phyloP scores from a whole-genome alignment of 805 yeast genomes.

The Komagataella phaffii region DNA sequence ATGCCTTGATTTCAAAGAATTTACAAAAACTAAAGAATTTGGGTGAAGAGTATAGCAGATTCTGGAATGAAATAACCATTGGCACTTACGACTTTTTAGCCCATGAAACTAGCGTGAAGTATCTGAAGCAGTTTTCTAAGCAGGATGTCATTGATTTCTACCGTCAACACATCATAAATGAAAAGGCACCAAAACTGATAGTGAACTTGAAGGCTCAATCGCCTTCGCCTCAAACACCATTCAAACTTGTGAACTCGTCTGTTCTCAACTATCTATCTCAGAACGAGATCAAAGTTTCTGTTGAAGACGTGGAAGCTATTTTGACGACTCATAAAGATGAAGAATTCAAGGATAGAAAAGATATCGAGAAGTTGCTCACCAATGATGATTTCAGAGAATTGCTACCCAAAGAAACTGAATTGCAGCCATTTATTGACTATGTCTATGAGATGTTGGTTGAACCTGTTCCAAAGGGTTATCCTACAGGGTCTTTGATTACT shows the following conservation, averaged over 20 bases:
- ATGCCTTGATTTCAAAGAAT: slow-evolving; percentile 53
- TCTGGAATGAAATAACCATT: slow-evolving; percentile 52
- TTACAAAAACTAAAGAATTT: slow-evolving; percentile 65
- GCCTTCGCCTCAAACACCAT: slow-evolving; percentile 9
- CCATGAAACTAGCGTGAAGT: slow-evolving; percentile 40
- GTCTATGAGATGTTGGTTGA: slow-evolving; percentile 5
- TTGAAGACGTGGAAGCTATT: slow-evolving; percentile 8
- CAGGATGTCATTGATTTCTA: slow-evolving; percentile 46
- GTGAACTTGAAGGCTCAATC: slow-evolving; percentile 52
- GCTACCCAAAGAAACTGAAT: slow-evolving; percentile 5
- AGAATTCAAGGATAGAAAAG: slow-evolving; percentile 3
- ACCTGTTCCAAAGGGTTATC: slow-evolving; percentile 27
- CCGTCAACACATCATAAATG: slow-evolving; percentile 22
- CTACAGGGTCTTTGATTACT: slow-evolving; percentile 32
- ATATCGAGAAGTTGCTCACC: slow-evolving; percentile 3
- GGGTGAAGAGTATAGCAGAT: slow-evolving; percentile 57
- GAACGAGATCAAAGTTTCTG: slow-evolving; percentile 10
- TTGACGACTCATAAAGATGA: slow-evolving; percentile 3
- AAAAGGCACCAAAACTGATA: slow-evolving; percentile 25
- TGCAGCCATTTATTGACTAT: neutral
- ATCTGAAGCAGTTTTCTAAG: slow-evolving; percentile 39
- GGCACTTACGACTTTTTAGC: slow-evolving; percentile 72
- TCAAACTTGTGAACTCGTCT: slow-evolving; percentile 12
- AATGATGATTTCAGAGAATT: slow-evolving; percentile 7
- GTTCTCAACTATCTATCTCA: slow-evolving; percentile 17